phyloP scores from a whole-genome alignment of 2,329 filamentous ascomycete genomes.

The Nothophoma quercina region DNA sequence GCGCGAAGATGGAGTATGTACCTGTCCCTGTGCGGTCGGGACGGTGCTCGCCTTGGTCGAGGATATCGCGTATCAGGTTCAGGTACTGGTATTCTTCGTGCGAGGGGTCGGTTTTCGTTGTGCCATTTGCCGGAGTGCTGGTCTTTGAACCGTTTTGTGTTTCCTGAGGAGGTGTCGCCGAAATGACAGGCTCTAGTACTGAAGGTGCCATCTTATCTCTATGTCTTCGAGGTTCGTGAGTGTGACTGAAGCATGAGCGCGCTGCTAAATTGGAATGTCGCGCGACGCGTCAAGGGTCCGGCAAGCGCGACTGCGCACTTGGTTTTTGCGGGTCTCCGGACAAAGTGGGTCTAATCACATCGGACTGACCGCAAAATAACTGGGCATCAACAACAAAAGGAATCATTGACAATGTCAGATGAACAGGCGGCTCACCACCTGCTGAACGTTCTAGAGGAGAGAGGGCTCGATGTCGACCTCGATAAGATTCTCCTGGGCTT shows the following conservation, averaged over 20 bases:
- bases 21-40: conserved; percentile 94
- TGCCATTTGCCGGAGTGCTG: conserved; percentile 10
- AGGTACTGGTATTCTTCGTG: conserved; percentile 97
- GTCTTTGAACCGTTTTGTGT: conserved; percentile 21
- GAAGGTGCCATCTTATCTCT: conserved; percentile 38
- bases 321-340: conserved; percentile 30
- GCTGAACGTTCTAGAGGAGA: conserved; percentile 54
- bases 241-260: not conserved
- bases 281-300: conserved; percentile 34
- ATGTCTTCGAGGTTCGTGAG: not conserved
- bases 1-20: conserved; percentile 88
- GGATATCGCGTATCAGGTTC: conserved; percentile 83
- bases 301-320: conserved; percentile 43
- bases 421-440: conserved; percentile 52
- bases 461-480: conserved; percentile 52
- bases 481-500: conserved; percentile 60
- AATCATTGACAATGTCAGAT: conserved; percentile 39
- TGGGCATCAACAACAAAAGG: conserved; percentile 21
- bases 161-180: conserved; percentile 24
- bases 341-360: conserved; percentile 30
- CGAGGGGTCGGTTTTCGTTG: conserved; percentile 24
- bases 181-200: conserved; percentile 35
- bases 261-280: conserved; percentile 20
- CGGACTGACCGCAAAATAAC: conserved; percentile 35
- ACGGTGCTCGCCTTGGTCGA: conserved; percentile 82